Evolutionary conservation across 192 early-diverging fungal genomes (phyloP).

Genomic region (Coemansia sp.): DNA sequence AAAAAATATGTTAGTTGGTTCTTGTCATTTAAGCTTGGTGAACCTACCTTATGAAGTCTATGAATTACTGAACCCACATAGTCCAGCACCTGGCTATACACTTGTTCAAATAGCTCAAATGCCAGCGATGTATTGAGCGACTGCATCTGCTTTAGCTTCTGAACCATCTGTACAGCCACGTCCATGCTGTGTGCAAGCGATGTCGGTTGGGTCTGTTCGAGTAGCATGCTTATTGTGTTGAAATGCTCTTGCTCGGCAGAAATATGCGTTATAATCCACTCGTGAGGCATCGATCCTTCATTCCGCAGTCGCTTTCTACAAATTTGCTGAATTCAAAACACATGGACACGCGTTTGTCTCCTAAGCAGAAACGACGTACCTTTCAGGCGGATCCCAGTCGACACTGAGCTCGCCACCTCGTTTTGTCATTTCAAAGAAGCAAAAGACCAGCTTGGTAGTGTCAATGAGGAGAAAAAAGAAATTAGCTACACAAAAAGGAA

Average conservation of each 20-base stretch:
- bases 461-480: not conserved
- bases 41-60: slow-evolving; percentile 23
- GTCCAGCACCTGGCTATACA: slow-evolving; percentile 30
- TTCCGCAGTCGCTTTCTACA: slow-evolving; percentile 49
- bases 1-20: not conserved
- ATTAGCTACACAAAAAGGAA: not conserved
- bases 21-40: not conserved
- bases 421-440: slow-evolving; percentile 1
- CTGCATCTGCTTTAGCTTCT: slow-evolving; percentile 35
- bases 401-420: slow-evolving; percentile 10
- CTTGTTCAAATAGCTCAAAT: slow-evolving; percentile 18
- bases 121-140: slow-evolving; percentile 18
- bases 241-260: slow-evolving; percentile 23
- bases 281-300: slow-evolving; percentile 2
- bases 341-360: not conserved
- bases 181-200: slow-evolving; percentile 26
- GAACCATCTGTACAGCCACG: slow-evolving; percentile 34
- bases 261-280: slow-evolving; percentile 10
- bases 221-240: slow-evolving; percentile 6
- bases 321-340: not conserved
- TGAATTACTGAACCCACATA: slow-evolving; percentile 34
- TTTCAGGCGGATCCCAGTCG: slow-evolving; percentile 38
- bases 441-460: not conserved
- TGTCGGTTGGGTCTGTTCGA: slow-evolving; percentile 12
- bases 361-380: not conserved